Percentiles rank a stretch among this genome's conserved stretches.
phyloP scores from a whole-genome alignment of 345 rosid genomes.

The Populus nigra region DNA sequence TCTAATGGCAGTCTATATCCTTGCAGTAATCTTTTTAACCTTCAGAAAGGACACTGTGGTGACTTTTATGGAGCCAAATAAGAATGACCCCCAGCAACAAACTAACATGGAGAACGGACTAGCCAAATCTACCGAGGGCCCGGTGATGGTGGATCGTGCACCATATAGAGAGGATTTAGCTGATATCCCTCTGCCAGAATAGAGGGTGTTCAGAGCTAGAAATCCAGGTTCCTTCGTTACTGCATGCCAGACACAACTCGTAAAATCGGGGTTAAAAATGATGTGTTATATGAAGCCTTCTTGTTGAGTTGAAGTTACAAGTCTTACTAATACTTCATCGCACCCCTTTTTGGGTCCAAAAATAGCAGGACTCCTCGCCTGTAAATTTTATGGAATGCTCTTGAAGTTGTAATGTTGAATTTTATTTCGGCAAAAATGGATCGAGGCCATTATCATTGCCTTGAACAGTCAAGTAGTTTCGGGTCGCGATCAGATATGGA shows the following conservation, averaged over 20 bases:
- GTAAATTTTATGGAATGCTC: background rate
- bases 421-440: background rate
- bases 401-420: background rate
- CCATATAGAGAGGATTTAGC: slow-evolving; percentile 56
- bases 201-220: background rate
- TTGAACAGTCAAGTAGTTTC: too few species aligned
- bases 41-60: slow-evolving; percentile 42
- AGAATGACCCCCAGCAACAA: slow-evolving; percentile 16
- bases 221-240: background rate
- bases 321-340: background rate
- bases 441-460: background rate
- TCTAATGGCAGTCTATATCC: slow-evolving; percentile 45
- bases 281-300: background rate
- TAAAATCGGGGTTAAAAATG: background rate
- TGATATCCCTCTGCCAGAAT: slow-evolving; percentile 37
- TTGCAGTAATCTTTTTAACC: slow-evolving; percentile 45
- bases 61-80: slow-evolving; percentile 38
- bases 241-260: background rate
- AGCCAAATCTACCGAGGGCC: background rate
- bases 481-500: too few species aligned
- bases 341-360: background rate
- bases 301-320: background rate
- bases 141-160: slow-evolving; percentile 7
- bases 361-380: background rate
- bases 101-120: slow-evolving; percentile 32